Percentiles rank a stretch among this genome's conserved stretches.
Conservation (phyloP, 257 asterid genomes). For the Scutellaria minor region DNA sequence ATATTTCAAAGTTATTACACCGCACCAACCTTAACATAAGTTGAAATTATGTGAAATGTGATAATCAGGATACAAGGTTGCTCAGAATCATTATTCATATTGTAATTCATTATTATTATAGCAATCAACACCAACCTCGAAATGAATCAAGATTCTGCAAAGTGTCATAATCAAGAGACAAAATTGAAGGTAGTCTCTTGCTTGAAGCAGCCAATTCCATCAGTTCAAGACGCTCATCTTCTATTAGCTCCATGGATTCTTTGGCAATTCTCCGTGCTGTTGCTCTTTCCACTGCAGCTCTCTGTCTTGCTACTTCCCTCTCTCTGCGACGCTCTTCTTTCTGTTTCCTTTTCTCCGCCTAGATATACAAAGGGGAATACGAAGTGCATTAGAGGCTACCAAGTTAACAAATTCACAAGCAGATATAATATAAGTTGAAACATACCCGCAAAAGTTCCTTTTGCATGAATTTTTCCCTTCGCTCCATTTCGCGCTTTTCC, state of each 20-base stretch:
- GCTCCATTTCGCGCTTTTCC: conserved; percentile 97
- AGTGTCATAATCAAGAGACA: conserved; percentile 86
- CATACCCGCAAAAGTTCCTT: conserved; percentile 77
- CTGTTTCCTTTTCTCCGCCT: conserved; percentile 95
- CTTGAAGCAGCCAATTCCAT: conserved; percentile 96
- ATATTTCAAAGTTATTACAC: not conserved
- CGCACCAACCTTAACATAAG: conserved; percentile 61
- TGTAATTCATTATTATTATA: not conserved
- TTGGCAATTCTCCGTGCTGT: conserved; percentile 90
- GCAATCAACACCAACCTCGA: conserved; percentile 70
- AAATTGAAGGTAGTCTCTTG: conserved; percentile 83
- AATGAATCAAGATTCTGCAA: conserved; percentile 82
- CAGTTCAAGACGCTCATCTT: conserved; percentile 95
- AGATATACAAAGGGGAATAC: conserved; percentile 31
- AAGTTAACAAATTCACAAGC: not conserved
- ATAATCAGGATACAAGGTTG: conserved; percentile 72
- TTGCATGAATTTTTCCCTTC: conserved; percentile 92
- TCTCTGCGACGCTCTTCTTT: conserved; percentile 87
- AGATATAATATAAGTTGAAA: conserved; percentile 25
- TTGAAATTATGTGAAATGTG: conserved; percentile 73
- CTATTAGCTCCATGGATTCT: conserved; percentile 94
- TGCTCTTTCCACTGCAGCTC: conserved; percentile 92
- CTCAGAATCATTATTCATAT: conserved; percentile 18
- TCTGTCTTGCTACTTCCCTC: conserved; percentile 84
- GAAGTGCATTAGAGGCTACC: conserved; percentile 1